Percentiles rank a stretch among this genome's conserved stretches.
phyloP scores from a whole-genome alignment of 2,329 filamentous ascomycete species.

The Epichloe coenophiala region DNA sequence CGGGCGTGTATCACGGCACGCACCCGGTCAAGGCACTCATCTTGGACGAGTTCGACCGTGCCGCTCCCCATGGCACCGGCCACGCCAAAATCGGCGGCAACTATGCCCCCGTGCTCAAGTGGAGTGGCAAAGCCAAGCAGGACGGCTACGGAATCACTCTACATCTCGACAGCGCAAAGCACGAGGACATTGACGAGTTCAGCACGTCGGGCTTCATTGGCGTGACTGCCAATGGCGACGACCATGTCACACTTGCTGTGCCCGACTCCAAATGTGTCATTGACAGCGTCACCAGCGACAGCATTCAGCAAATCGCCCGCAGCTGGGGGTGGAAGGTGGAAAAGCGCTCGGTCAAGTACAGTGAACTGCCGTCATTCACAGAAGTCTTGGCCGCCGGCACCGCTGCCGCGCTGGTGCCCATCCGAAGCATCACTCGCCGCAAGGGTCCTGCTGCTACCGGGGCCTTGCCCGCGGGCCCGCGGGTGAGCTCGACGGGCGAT shows the following conservation, averaged over 20 bases:
- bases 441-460: conserved; percentile 9
- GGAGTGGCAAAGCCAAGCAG: conserved; percentile 66
- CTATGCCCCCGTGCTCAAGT: conserved; percentile 81
- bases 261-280: conserved; percentile 83
- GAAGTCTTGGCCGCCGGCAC: conserved; percentile 91
- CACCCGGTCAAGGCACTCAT: conserved; percentile 80
- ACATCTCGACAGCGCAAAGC: conserved; percentile 74
- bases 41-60: conserved; percentile 83
- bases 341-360: conserved; percentile 53
- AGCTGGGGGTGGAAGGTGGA: conserved; percentile 79
- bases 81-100: conserved; percentile 92
- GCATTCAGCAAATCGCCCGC: conserved; percentile 59
- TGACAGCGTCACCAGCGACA: conserved; percentile 71
- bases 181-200: conserved; percentile 88
- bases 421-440: conserved; percentile 73
- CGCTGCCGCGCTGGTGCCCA: conserved; percentile 80
- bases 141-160: conserved; percentile 89
- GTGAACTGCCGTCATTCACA: conserved; percentile 37
- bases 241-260: conserved; percentile 60
- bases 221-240: conserved; percentile 44
- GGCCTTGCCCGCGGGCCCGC: conserved; percentile 20
- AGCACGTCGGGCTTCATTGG: conserved; percentile 90
- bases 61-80: conserved; percentile 82
- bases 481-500: conserved; percentile 23
- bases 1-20: conserved; percentile 85